These are phyloP conservation scores for Calonectria naviculata DNA, from an alignment of 2,329 filamentous ascomycete genomes.

Conservation along the genomic window DNA sequence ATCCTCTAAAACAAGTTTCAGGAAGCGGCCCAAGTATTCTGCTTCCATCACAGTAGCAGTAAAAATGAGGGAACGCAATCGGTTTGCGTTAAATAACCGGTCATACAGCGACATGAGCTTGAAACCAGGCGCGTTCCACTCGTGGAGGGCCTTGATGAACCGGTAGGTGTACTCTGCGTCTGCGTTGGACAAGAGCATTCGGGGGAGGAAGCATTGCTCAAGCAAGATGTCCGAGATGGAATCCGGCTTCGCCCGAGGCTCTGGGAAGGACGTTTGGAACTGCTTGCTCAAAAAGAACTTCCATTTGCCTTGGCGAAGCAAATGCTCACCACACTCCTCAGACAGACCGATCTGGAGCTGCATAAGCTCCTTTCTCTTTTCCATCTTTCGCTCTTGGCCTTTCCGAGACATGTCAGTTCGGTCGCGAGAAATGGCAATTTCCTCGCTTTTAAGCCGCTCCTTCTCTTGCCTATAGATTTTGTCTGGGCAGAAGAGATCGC, in stretches of 20 bases:
- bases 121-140: slow-evolving; percentile 86
- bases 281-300: slow-evolving; percentile 78
- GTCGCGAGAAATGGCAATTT: slow-evolving; percentile 75
- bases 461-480: slow-evolving; percentile 84
- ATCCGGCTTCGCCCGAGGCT: slow-evolving; percentile 71
- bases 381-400: slow-evolving; percentile 71
- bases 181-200: slow-evolving; percentile 82
- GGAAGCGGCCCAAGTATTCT: slow-evolving; percentile 91
- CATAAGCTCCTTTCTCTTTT: slow-evolving; percentile 75
- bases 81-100: slow-evolving; percentile 84
- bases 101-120: slow-evolving; percentile 86
- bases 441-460: slow-evolving; percentile 73
- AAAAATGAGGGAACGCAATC: slow-evolving; percentile 85
- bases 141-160: slow-evolving; percentile 89
- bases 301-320: slow-evolving; percentile 74
- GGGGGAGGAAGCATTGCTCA: slow-evolving; percentile 92
- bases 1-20: slow-evolving; percentile 84
- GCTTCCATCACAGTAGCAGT: slow-evolving; percentile 91
- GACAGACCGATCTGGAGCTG: slow-evolving; percentile 76
- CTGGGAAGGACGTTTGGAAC: slow-evolving; percentile 82
- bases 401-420: slow-evolving; percentile 77
- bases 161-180: slow-evolving; percentile 92
- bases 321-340: slow-evolving; percentile 79
- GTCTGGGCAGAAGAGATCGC: slow-evolving; percentile 82
- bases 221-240: slow-evolving; percentile 80